Percentiles rank a stretch among this genome's conserved stretches.
Evolutionary conservation across 2,329 filamentous ascomycete genomes (phyloP).

Genomic region (Blumeria graminis): DNA sequence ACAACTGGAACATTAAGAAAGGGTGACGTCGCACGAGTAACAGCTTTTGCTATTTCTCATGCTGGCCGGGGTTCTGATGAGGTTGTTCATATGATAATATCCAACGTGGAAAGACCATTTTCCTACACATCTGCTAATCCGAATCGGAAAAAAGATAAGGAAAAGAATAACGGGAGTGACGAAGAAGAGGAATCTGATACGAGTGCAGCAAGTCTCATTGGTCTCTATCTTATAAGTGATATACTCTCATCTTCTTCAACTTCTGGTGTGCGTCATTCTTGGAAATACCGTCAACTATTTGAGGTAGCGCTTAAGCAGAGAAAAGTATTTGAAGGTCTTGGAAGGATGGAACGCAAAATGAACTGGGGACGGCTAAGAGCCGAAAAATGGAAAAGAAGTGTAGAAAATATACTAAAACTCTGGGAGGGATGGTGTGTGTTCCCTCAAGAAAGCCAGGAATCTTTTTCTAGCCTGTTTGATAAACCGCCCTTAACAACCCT

Average conservation of each 20-base stretch:
- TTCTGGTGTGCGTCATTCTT: slow-evolving; percentile 38
- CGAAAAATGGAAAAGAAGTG: slow-evolving; percentile 39
- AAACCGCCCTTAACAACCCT: slow-evolving; percentile 32
- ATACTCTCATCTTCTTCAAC: slow-evolving; percentile 40
- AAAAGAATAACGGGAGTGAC: slow-evolving; percentile 17
- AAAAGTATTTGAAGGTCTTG: slow-evolving; percentile 37
- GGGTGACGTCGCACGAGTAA: slow-evolving; percentile 67
- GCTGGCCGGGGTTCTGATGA: slow-evolving; percentile 69
- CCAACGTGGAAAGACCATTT: slow-evolving; percentile 59
- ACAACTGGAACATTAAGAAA: slow-evolving; percentile 50
- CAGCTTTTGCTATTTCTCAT: slow-evolving; percentile 72
- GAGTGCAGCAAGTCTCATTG: slow-evolving; percentile 53
- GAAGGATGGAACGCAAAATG: slow-evolving; percentile 33
- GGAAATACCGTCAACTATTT: slow-evolving; percentile 43
- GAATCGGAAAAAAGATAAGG: slow-evolving; percentile 19
- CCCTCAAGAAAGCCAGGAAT: slow-evolving; percentile 45
- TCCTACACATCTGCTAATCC: slow-evolving; percentile 48
- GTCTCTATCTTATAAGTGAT: slow-evolving; percentile 53
- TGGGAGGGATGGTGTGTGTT: slow-evolving; percentile 53
- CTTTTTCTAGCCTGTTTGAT: slow-evolving; percentile 46
- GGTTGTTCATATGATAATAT: slow-evolving; percentile 68
- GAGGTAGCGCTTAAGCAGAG: slow-evolving; percentile 33
- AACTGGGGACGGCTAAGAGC: slow-evolving; percentile 42
- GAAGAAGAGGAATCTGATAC: slow-evolving; percentile 32
- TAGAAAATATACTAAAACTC: slow-evolving; percentile 28